Conservation (phyloP, 306 rosid species). For the Dalbergia oliveri region DNA sequence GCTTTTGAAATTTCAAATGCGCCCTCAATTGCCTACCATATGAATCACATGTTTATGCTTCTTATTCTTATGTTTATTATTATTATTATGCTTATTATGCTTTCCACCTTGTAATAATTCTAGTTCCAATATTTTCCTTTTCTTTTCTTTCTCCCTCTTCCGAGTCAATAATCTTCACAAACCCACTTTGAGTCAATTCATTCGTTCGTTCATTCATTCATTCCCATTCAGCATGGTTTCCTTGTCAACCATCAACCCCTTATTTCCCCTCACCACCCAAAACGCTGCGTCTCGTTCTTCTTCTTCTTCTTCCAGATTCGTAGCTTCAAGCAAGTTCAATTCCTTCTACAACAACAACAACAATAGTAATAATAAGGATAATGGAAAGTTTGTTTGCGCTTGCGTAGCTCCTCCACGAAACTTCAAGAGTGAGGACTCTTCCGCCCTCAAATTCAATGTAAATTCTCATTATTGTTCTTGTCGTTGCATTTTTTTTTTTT, state of each 20-base stretch:
- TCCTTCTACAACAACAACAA: constrained; percentile 30
- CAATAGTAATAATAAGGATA: constrained; percentile 39
- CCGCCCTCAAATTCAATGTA: constrained; percentile 71
- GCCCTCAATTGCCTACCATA: neutral
- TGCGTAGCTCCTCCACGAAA: constrained; percentile 82
- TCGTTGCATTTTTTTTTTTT: neutral
- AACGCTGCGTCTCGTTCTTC: constrained; percentile 50
- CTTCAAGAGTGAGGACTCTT: constrained; percentile 68
- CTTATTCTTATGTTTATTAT: neutral
- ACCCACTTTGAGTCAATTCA: neutral
- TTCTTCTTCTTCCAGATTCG: constrained; percentile 41
- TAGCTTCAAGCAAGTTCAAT: constrained; percentile 38
- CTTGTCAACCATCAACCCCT: constrained; percentile 51
- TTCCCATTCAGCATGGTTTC: constrained; percentile 60
- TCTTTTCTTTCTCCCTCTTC: neutral
- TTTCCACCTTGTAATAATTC: neutral
- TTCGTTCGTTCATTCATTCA: neutral
- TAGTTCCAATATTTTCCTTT: neutral
- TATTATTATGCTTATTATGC: neutral
- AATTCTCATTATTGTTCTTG: neutral
- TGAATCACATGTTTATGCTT: neutral
- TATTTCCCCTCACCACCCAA: constrained; percentile 55
- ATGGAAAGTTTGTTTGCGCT: constrained; percentile 65
- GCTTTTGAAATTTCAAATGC: neutral
- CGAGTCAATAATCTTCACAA: neutral